Evolutionary conservation across 1,139 yeast species (phyloP), one percentile per base, ranked within the genome.

Genomic region (Kodamaea sp.): DNA sequence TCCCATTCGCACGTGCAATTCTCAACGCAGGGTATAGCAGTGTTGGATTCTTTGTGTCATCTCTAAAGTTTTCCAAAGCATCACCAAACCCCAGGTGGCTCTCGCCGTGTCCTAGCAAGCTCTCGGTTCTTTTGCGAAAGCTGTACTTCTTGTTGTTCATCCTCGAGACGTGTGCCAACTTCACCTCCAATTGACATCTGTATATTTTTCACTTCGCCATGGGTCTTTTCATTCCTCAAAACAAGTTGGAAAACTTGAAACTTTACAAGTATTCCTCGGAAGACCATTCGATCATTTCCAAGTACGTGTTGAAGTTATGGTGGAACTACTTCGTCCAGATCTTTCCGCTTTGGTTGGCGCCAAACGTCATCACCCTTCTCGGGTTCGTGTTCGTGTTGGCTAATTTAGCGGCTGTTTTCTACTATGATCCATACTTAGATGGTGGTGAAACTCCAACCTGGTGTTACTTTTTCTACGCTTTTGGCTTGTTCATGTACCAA

Each of bases 331-430:
- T 88, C 57, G 92, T 84, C 18, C 59, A 67, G 34, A 65, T 88
- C 26, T 87, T 89, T 62, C 97, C 97, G 3, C 44, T 71, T 44
- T 83, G 83, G 74, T 78, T 88, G 84, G 96, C 96, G 2, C 95
- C 96, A 8, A 88, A 86, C 56, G 77, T 85, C 55, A 84, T 90
- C 38, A 90, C 97, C 1, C 65, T 90, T 24, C 63, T 77, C 12
- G 97, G 97, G 1, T 72, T 90, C 43, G 55, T 73, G 21, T 90
- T 88, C 56, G 77, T 90, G 28, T 50, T 85, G 14, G 53, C 74
- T 33, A 85, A 89, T 53, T 68, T 87, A 38, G 39, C 73, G 8
- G 70, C 84, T 4, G 87, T 83, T 24, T 73, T 88, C 46, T 81
- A 78, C 55, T 83, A 70, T 48, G 94, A 88, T 57, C 95, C 96